These are phyloP conservation scores for Phytophthora pinifolia DNA, from an alignment of 352 stramenopile species.

Conservation along the genomic window DNA sequence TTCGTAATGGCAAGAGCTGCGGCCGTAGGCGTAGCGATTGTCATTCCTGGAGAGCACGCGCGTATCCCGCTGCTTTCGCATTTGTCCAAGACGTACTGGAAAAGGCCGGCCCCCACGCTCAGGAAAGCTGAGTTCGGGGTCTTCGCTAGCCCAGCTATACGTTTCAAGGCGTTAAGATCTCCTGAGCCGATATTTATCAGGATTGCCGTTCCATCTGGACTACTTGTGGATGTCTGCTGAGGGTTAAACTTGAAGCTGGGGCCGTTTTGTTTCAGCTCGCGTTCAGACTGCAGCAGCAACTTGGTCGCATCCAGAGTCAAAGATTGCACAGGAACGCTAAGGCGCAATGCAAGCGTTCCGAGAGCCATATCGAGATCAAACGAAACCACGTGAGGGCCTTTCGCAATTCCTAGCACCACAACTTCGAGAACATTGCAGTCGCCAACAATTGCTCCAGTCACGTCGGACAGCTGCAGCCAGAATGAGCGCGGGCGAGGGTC, in stretches of 20 bases:
- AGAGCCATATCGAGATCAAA: conserved; percentile 61
- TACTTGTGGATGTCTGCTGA: conserved; percentile 41
- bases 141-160: conserved; percentile 30
- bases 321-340: conserved; percentile 39
- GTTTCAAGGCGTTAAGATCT: conserved; percentile 59
- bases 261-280: not conserved
- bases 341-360: conserved; percentile 35
- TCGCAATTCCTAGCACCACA: conserved; percentile 34
- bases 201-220: conserved; percentile 40
- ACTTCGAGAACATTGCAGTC: conserved; percentile 53
- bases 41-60: conserved; percentile 31
- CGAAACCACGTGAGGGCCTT: conserved; percentile 34
- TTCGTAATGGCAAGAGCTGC: conserved; percentile 29
- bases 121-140: conserved; percentile 34
- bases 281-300: conserved; percentile 45
- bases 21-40: conserved; percentile 17
- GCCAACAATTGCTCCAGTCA: conserved; percentile 45
- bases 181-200: conserved; percentile 38
- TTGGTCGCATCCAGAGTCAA: conserved; percentile 47
- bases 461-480: conserved; percentile 45
- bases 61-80: conserved; percentile 36
- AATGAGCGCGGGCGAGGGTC: conserved; percentile 44
- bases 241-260: conserved; percentile 28
- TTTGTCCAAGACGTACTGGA: conserved; percentile 49
- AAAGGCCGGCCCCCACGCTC: conserved; percentile 29